These are phyloP conservation scores for Colletotrichum sublineola DNA, from an alignment of 2,329 filamentous ascomycete species.

Conservation along the genomic window DNA sequence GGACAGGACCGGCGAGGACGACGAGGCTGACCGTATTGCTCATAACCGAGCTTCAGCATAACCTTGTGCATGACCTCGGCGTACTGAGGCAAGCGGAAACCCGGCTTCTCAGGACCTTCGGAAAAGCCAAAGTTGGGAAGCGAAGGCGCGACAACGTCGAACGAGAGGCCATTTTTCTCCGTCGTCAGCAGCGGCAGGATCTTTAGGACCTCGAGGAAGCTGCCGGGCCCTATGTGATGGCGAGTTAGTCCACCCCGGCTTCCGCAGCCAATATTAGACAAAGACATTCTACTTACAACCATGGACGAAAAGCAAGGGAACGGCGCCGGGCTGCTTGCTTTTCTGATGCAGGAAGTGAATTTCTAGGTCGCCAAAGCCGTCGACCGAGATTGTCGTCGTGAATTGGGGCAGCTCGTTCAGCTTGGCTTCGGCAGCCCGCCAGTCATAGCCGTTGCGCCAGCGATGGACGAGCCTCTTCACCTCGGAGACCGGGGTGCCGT, in stretches of 20 bases:
- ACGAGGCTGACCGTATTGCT: constrained; percentile 62
- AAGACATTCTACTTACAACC: constrained; percentile 60
- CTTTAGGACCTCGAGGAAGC: constrained; percentile 75
- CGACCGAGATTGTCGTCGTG: constrained; percentile 63
- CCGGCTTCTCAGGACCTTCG: constrained; percentile 52
- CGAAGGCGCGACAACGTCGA: constrained; percentile 70
- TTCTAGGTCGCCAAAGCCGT: constrained; percentile 70
- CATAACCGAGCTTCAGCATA: constrained; percentile 77
- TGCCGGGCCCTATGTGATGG: constrained; percentile 67
- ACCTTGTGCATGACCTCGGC: constrained; percentile 73
- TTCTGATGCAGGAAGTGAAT: constrained; percentile 75
- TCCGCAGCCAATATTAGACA: no score
- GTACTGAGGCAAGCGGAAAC: constrained; percentile 52
- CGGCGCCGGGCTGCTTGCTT: constrained; percentile 63
- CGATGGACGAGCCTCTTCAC: constrained; percentile 52
- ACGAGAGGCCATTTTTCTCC: constrained; percentile 55
- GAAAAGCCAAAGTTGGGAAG: constrained; percentile 68
- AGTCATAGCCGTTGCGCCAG: constrained; percentile 68
- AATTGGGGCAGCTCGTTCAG: constrained; percentile 73
- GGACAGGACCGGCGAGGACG: constrained; percentile 36
- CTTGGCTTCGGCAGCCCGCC: constrained; percentile 69
- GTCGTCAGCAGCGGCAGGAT: constrained; percentile 65
- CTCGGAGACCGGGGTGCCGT: constrained; percentile 50
- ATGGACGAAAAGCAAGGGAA: constrained; percentile 77
- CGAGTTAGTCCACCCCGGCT: neutral